Percentiles rank a stretch among this genome's conserved stretches.
Conservation (phyloP, 2,329 filamentous ascomycete species). For the Aspergillus sp. region DNA sequence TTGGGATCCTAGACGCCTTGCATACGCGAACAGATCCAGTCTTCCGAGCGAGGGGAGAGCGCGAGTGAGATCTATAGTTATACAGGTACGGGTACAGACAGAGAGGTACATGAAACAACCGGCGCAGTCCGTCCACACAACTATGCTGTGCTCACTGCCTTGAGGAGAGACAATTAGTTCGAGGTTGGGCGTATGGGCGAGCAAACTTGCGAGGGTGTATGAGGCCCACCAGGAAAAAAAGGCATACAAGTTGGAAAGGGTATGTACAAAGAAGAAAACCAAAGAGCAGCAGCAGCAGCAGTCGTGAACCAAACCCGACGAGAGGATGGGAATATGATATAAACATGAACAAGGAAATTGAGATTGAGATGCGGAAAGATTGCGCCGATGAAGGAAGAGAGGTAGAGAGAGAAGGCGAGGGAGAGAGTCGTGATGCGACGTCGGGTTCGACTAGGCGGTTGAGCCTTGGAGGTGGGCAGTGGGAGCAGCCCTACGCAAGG, state of each 20-base stretch:
- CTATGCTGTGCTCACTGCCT: neutral
- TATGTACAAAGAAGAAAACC: constrained; percentile 18
- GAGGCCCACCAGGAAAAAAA: neutral
- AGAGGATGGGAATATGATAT: neutral
- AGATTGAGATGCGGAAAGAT: neutral
- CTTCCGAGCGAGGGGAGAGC: neutral
- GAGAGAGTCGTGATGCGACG: constrained; percentile 1
- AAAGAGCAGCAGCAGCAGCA: neutral
- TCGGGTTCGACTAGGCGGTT: constrained; percentile 6
- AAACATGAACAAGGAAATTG: neutral
- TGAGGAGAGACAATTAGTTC: neutral
- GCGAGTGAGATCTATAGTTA: neutral
- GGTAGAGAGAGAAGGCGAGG: neutral
- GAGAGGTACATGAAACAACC: neutral
- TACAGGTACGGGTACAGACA: neutral
- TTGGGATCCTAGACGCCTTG: neutral
- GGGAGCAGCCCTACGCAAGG: constrained; percentile 11
- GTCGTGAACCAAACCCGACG: constrained; percentile 6
- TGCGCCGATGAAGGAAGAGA: neutral
- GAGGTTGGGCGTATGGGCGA: neutral
- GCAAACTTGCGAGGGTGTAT: neutral
- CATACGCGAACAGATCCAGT: neutral
- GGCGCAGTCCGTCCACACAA: neutral
- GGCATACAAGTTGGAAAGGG: constrained; percentile 1
- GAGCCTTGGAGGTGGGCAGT: neutral